Base-by-base conservation (phyloP, 345 rosid genomes). In the Raphanus sativus region DNA sequence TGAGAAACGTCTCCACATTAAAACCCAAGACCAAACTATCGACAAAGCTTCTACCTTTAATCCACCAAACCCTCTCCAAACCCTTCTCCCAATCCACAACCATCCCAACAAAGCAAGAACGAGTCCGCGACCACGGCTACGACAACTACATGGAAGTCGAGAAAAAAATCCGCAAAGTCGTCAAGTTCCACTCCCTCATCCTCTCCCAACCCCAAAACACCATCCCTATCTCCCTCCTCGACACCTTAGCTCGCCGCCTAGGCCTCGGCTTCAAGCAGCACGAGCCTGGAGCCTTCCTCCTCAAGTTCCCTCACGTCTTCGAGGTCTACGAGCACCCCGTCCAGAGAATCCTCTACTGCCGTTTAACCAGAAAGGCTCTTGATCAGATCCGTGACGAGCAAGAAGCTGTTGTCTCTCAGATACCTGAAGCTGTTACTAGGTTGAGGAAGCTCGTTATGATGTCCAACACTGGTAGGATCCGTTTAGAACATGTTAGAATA, bases 101-200 rank as follows among this genome's bases (percentile, higher is more conserved):
- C 63, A 89, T 96, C 30, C 97, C 98, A 74, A 85, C 77, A 65
- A 96, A 91, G 24, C 94, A 89, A 64, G 82, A 75, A 2, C 79
- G 98, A 60, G 88, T 93, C 11, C 94, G 97, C 69, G 98, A 96
- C 79, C 97, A 91, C 40, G 97, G 90, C 81, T 96, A 60, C 84
- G 99, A 96, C 86, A 84, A 91, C 80, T 96, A 90, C 93, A 93
- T 96, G 98, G 99, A 93, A 81, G 73, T 93, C 72, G 94, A 88
- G 87, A 93, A 93, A 70, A 92, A 92, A 70, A 86, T 81, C 45
- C 91, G 98, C 5, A 90, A 87, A 74, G 91, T 92, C 73, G 62
- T 91, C n/a, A 93, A 89, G 65, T 89, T 95, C 75, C 94, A 90
- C 42, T 75, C 87, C 42, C 24, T 92, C 5, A 89, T 95, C 24